These are phyloP conservation scores for Clonostachys sp. DNA, from an alignment of 2,329 filamentous ascomycete species.

Conservation along the genomic window DNA sequence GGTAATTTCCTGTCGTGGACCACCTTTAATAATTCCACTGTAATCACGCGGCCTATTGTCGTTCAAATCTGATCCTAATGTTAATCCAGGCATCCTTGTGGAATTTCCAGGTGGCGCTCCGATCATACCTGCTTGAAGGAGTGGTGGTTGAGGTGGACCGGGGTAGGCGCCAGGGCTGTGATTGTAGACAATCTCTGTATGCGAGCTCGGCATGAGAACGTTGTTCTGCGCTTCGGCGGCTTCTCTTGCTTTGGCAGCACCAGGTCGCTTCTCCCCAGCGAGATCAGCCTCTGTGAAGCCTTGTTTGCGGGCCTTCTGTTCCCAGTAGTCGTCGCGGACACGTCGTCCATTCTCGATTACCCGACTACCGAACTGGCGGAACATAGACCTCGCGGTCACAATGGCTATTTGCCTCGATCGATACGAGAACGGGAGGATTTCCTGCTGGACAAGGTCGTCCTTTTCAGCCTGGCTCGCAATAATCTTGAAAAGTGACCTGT, in stretches of 20 bases:
- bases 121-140: constrained; percentile 70
- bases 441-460: constrained; percentile 90
- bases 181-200: constrained; percentile 86
- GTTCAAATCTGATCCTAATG: constrained; percentile 72
- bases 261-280: constrained; percentile 92
- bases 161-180: constrained; percentile 64
- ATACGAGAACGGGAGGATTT: constrained; percentile 95
- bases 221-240: constrained; percentile 67
- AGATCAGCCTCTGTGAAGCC: constrained; percentile 96
- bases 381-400: constrained; percentile 97
- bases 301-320: constrained; percentile 93
- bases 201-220: constrained; percentile 60
- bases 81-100: constrained; percentile 79
- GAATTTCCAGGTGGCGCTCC: constrained; percentile 58
- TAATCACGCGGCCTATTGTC: constrained; percentile 78
- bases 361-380: constrained; percentile 93
- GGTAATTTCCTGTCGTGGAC: constrained; percentile 83
- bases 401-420: constrained; percentile 98
- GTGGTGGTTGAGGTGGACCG: constrained; percentile 61
- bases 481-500: constrained; percentile 93
- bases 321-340: constrained; percentile 98
- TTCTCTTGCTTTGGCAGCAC: constrained; percentile 83
- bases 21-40: constrained; percentile 69
- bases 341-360: constrained; percentile 86
- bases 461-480: constrained; percentile 95